These are phyloP conservation scores for Tulasnella sp. DNA, from an alignment of 768 basidiomycete species.

Conservation along the genomic window DNA sequence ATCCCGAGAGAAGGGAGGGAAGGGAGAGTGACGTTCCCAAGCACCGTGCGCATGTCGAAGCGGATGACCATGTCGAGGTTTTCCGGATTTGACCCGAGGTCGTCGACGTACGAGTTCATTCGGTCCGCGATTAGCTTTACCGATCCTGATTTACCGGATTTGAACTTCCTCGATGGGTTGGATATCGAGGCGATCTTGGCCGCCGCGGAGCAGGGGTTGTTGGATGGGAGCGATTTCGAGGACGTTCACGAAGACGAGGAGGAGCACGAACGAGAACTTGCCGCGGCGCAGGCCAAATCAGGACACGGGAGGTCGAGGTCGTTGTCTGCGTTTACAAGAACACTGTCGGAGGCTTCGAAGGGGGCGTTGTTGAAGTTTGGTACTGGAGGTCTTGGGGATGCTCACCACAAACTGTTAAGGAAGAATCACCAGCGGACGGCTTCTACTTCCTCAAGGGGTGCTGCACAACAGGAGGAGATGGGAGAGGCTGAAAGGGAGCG, in stretches of 20 bases:
- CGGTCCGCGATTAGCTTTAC: slow-evolving; percentile 17
- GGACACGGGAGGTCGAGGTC: not conserved
- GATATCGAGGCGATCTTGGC: not conserved
- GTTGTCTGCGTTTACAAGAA: not conserved
- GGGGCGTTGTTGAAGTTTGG: not conserved
- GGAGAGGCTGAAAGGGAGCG: not conserved
- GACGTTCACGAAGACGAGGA: not conserved
- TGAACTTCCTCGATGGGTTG: slow-evolving; percentile 21
- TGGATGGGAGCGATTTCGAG: not conserved
- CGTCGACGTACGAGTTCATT: slow-evolving; percentile 21
- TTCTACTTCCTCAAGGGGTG: not conserved
- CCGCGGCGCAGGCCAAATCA: not conserved
- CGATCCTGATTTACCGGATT: slow-evolving; percentile 14
- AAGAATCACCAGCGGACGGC: not conserved
- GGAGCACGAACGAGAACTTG: not conserved
- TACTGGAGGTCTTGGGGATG: not conserved
- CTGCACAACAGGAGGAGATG: not conserved
- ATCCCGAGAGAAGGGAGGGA: not conserved
- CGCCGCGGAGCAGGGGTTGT: not conserved
- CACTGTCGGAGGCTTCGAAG: slow-evolving; percentile 4
- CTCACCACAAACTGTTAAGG: not conserved
- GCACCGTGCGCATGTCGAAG: not conserved
- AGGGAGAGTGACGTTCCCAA: slow-evolving; percentile 7
- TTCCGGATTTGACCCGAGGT: slow-evolving; percentile 18
- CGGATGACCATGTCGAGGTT: slow-evolving; percentile 11